Percentiles rank a stretch among this genome's conserved stretches.
Evolutionary conservation across 441 rosid species (phyloP).

Genomic region (Gossypium schwendimanii): DNA sequence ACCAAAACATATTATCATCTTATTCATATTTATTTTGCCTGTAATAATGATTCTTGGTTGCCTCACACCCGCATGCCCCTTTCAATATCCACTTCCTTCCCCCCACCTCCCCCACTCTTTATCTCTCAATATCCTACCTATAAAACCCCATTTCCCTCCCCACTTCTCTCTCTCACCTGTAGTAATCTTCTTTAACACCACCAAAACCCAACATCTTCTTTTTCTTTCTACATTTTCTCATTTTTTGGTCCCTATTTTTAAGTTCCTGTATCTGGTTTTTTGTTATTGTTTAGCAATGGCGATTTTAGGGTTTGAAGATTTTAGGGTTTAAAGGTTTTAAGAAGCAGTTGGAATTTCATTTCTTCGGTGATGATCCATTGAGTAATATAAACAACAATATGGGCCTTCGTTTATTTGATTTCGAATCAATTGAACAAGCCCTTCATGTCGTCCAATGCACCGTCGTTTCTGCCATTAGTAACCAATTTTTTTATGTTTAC

Average conservation of each 20-base stretch:
- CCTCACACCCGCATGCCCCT: constrained; percentile 82
- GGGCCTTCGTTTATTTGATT: constrained; percentile 70
- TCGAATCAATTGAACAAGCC: constrained; percentile 57
- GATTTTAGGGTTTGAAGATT: constrained; percentile 73
- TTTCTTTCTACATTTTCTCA: background rate
- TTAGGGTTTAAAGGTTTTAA: constrained; percentile 38
- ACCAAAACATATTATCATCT: constrained; percentile 53
- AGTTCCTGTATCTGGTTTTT: constrained; percentile 6
- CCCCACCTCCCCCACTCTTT: constrained; percentile 5
- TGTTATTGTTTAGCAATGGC: constrained; percentile 36
- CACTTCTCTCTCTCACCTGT: constrained; percentile 39
- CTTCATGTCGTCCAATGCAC: constrained; percentile 72
- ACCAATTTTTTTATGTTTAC: constrained; percentile 63
- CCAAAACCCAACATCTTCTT: background rate
- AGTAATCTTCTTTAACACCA: constrained; percentile 1
- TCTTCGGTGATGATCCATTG: constrained; percentile 43
- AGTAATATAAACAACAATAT: constrained; percentile 5
- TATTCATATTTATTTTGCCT: constrained; percentile 83
- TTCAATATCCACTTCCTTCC: constrained; percentile 17
- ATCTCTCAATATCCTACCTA: constrained; percentile 25
- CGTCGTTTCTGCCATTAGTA: constrained; percentile 74
- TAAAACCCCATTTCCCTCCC: constrained; percentile 8
- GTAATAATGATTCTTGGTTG: constrained; percentile 94
- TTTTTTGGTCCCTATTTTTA: background rate
- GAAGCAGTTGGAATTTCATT: constrained; percentile 85